Evolutionary conservation across 2,329 filamentous ascomycete genomes (phyloP), one percentile per base, ranked within the genome.

Genomic region (Pleomassaria siparia): DNA sequence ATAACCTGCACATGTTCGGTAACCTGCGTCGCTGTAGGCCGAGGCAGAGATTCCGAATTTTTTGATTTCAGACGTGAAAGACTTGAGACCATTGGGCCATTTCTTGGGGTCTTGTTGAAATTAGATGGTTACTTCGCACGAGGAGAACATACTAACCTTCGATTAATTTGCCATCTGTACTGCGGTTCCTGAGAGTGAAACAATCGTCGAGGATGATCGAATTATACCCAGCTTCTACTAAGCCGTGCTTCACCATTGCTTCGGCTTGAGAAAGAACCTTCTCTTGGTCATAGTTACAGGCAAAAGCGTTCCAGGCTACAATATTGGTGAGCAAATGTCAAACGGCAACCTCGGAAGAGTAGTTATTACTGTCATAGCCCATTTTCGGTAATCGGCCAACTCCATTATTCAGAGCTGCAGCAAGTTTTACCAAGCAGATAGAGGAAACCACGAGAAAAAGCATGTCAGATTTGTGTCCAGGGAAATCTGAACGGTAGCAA

Each of bases 1-100:
- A 54, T 83, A 84, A 1, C 76, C 75, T 1, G 74, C 81, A 54
- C 80, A 83, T 2, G 78, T 81, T 39, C 44, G 37, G 2, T 55
- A 69, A 37, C 78, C 77, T 1, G 77, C 77, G 60, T 76, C 76
- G 51, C 77, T 77, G 58, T 86, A 86, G 11, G 46, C 43, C 3
- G 51, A 48, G 4, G 47, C 20, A 0, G 47, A 51, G 21, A 51
- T 51, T 7, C 48, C 45, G 2, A 54, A 22, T 6, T 18, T 13
- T 33, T 49, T 49, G 12, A 54, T 32, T 20, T 44, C 44, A 11
- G 47, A 37, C 7, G 46, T 49, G 15, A 51, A 39, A 22, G 13
- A 43, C 22, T 46, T 36, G 41, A 54, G 43, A 25, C 51, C 47
- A 3, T 49, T 46, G 9, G 51, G 47, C 15, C 47, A 54, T 24